A percentile compares a stretch with the other conserved stretches of the same genome.
Conservation (phyloP, 2,329 filamentous ascomycete species). For the Cladosporium sp. region DNA sequence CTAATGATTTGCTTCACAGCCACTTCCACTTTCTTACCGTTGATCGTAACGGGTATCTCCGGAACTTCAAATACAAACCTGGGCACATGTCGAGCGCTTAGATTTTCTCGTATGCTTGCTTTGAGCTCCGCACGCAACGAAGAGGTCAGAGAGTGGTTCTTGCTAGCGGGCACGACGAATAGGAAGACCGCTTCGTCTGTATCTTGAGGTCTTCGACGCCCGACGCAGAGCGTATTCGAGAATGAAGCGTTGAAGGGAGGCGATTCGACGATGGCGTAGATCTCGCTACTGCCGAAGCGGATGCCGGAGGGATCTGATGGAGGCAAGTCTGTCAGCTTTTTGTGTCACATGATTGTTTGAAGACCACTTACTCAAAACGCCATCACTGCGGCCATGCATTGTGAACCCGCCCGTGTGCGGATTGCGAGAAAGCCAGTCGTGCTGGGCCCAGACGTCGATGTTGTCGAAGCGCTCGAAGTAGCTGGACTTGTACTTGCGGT, state of each 20-base stretch:
- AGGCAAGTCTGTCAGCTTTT: not conserved
- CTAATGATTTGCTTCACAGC: slow-evolving; percentile 40
- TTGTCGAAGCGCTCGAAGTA: slow-evolving; percentile 44
- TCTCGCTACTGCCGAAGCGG: slow-evolving; percentile 44
- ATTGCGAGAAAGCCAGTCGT: slow-evolving; percentile 44
- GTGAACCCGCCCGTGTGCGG: slow-evolving; percentile 38
- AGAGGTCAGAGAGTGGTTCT: slow-evolving; percentile 24
- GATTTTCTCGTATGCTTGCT: slow-evolving; percentile 22
- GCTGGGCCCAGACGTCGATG: slow-evolving; percentile 42
- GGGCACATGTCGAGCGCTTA: slow-evolving; percentile 39
- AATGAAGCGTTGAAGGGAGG: slow-evolving; percentile 35
- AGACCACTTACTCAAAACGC: slow-evolving; percentile 36
- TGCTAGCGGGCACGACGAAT: slow-evolving; percentile 35
- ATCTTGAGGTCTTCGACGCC: slow-evolving; percentile 34
- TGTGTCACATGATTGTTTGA: not conserved
- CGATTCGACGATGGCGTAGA: slow-evolving; percentile 46
- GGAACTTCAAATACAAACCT: slow-evolving; percentile 36
- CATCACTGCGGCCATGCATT: slow-evolving; percentile 45
- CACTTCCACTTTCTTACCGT: slow-evolving; percentile 46
- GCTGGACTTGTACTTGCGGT: slow-evolving; percentile 39
- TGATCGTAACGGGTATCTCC: slow-evolving; percentile 43
- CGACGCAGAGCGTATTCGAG: slow-evolving; percentile 37
- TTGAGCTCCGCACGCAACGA: slow-evolving; percentile 23
- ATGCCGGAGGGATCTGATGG: slow-evolving; percentile 41
- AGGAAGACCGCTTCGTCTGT: slow-evolving; percentile 39